phyloP scores from a whole-genome alignment of 306 rosid species.

The Leucaena leucocephala region DNA sequence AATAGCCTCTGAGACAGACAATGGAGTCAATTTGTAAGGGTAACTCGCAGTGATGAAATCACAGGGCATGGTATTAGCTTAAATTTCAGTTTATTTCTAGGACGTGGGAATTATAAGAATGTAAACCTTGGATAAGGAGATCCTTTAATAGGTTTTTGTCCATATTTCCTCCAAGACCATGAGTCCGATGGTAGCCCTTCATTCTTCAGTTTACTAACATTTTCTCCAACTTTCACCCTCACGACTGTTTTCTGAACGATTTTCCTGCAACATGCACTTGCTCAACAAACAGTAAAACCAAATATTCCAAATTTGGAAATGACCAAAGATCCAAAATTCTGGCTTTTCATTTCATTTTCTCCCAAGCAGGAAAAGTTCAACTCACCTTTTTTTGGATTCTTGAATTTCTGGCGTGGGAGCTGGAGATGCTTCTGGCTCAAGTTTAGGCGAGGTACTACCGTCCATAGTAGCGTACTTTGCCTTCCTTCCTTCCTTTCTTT shows the following conservation, averaged over 20 bases:
- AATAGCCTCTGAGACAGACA: slow-evolving; percentile 64
- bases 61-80: background rate
- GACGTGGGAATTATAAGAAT: slow-evolving; percentile 1
- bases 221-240: slow-evolving; percentile 65
- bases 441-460: slow-evolving; percentile 34
- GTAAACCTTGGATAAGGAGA: slow-evolving; percentile 91
- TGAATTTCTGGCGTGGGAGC: slow-evolving; percentile 40
- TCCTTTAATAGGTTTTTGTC: slow-evolving; percentile 94
- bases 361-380: background rate
- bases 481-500: background rate
- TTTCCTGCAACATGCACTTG: slow-evolving; percentile 55
- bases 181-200: slow-evolving; percentile 90
- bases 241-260: slow-evolving; percentile 73
- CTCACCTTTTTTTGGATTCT: slow-evolving; percentile 51
- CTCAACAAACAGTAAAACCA: slow-evolving; percentile 18
- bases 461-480: slow-evolving; percentile 32
- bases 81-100: background rate
- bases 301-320: background rate
- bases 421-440: slow-evolving; percentile 36
- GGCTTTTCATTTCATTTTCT: background rate
- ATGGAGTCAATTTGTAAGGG: background rate
- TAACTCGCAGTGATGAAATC: background rate
- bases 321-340: background rate
- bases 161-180: slow-evolving; percentile 99
- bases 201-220: slow-evolving; percentile 77